Percentiles rank a stretch among this genome's conserved stretches.
Evolutionary conservation across 2,329 filamentous ascomycete genomes (phyloP).

Genomic region (Fusarium decemcellulare): DNA sequence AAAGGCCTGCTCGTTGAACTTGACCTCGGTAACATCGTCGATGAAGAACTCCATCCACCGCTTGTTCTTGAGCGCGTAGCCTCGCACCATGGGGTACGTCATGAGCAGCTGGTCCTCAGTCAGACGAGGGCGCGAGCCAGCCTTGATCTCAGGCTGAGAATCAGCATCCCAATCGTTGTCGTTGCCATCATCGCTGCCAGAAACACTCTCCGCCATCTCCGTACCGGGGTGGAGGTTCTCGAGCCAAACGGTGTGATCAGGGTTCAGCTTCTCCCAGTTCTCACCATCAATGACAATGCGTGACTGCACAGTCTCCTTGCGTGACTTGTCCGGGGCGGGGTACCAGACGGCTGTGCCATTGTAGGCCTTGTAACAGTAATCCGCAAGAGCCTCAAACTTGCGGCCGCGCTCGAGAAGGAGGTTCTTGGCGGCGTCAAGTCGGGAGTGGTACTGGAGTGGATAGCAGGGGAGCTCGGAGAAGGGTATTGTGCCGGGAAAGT

Average conservation of each 20-base stretch:
- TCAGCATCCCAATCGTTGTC: conserved; percentile 23
- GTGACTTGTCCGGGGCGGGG: conserved; percentile 37
- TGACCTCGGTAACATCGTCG: conserved; percentile 59
- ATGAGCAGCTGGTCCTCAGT: conserved; percentile 58
- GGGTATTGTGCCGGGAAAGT: conserved; percentile 60
- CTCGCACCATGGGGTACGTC: conserved; percentile 58
- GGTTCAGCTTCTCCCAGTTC: conserved; percentile 51
- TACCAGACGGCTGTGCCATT: conserved; percentile 54
- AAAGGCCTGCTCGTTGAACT: conserved; percentile 65
- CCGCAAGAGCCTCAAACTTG: conserved; percentile 61
- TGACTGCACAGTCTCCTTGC: conserved; percentile 48
- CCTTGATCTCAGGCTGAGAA: not conserved
- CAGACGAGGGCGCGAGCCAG: conserved; percentile 45
- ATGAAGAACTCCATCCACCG: conserved; percentile 65
- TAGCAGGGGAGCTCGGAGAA: conserved; percentile 61
- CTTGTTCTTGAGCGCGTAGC: conserved; percentile 64
- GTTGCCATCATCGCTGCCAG: conserved; percentile 14
- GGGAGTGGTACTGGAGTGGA: conserved; percentile 61
- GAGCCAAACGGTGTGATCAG: conserved; percentile 44
- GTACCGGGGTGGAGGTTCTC: conserved; percentile 4
- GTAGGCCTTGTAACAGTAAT: conserved; percentile 64
- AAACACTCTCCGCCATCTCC: not conserved
- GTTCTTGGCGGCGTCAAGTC: conserved; percentile 51
- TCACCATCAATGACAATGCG: conserved; percentile 50
- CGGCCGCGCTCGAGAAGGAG: conserved; percentile 58